Evolutionary conservation across 2,329 filamentous ascomycete species (phyloP).

Genomic region (Stachybotrys chlorohalonatus): DNA sequence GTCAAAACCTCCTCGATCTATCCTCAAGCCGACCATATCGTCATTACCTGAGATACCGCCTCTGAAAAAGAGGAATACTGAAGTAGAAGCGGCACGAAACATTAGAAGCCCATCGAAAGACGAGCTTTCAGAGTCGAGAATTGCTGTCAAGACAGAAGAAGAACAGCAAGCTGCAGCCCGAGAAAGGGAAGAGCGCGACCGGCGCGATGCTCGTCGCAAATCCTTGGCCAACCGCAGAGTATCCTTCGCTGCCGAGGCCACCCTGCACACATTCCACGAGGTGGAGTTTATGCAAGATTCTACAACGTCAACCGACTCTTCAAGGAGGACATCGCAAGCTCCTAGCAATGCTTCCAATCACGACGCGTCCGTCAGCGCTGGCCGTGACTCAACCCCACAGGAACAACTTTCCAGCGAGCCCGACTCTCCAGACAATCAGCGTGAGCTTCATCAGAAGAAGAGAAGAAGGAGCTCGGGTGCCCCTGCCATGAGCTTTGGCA

Average conservation of each 20-base stretch:
- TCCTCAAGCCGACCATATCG: constrained; percentile 72
- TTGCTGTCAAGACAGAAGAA: constrained; percentile 60
- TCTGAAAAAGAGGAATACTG: constrained; percentile 33
- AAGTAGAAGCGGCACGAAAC: constrained; percentile 7
- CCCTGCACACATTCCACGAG: constrained; percentile 93
- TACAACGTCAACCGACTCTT: constrained; percentile 70
- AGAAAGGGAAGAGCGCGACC: constrained; percentile 63
- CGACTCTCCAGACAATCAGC: constrained; percentile 56
- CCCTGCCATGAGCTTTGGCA: constrained; percentile 50
- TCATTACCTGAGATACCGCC: constrained; percentile 58
- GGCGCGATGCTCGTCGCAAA: constrained; percentile 82
- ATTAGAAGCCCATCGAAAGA: constrained; percentile 6
- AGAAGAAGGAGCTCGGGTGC: constrained; percentile 57
- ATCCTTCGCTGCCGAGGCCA: constrained; percentile 95
- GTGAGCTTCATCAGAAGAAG: constrained; percentile 48
- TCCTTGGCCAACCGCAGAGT: constrained; percentile 89
- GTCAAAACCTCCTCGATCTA: constrained; percentile 51
- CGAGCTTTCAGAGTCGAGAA: constrained; percentile 37
- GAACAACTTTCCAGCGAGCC: constrained; percentile 49
- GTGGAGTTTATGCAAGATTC: constrained; percentile 84
- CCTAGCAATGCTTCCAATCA: constrained; percentile 18
- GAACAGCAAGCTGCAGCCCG: constrained; percentile 61
- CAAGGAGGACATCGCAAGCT: constrained; percentile 60
- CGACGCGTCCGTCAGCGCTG: constrained; percentile 29
- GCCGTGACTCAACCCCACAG: constrained; percentile 47